Conservation (phyloP, 495 filamentous ascomycete species). For the Penicillium ochrochloron region DNA sequence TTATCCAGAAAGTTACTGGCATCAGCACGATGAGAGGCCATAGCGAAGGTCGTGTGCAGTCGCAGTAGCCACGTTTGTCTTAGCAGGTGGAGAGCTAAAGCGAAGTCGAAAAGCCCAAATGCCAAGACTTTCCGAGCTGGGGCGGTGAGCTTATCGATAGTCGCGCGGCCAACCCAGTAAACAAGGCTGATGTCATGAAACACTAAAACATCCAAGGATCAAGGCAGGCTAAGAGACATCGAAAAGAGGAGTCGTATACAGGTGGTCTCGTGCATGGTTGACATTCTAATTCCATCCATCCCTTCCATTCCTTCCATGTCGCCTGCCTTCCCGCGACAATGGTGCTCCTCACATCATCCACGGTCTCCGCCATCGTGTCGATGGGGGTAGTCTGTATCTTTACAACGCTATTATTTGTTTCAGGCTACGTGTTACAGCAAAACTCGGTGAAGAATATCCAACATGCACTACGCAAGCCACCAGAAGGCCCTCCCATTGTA, state of each 20-base stretch:
- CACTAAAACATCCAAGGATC: slow-evolving; percentile 13
- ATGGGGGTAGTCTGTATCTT: slow-evolving; percentile 60
- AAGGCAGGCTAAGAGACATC: slow-evolving; percentile 19
- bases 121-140: slow-evolving; percentile 29
- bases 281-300: slow-evolving; percentile 22
- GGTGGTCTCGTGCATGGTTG: slow-evolving; percentile 19
- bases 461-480: slow-evolving; percentile 56
- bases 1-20: slow-evolving; percentile 79
- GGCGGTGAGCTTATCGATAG: slow-evolving; percentile 46
- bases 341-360: slow-evolving; percentile 53
- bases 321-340: slow-evolving; percentile 31
- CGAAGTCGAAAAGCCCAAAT: slow-evolving; percentile 19
- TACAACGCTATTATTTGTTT: slow-evolving; percentile 68
- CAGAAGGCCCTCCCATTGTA: slow-evolving; percentile 21
- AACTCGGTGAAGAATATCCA: slow-evolving; percentile 67
- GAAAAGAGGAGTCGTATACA: neutral
- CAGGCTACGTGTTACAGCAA: slow-evolving; percentile 74
- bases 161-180: slow-evolving; percentile 48
- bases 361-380: slow-evolving; percentile 50
- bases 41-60: slow-evolving; percentile 21
- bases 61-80: neutral
- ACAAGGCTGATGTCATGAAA: slow-evolving; percentile 39
- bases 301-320: slow-evolving; percentile 23
- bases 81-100: slow-evolving; percentile 1
- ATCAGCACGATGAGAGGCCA: slow-evolving; percentile 67